A percentile compares a stretch with the other conserved stretches of the same genome.
Evolutionary conservation across 108 stramenopile species (phyloP).

Genomic region (Licmophora abbreviata): DNA sequence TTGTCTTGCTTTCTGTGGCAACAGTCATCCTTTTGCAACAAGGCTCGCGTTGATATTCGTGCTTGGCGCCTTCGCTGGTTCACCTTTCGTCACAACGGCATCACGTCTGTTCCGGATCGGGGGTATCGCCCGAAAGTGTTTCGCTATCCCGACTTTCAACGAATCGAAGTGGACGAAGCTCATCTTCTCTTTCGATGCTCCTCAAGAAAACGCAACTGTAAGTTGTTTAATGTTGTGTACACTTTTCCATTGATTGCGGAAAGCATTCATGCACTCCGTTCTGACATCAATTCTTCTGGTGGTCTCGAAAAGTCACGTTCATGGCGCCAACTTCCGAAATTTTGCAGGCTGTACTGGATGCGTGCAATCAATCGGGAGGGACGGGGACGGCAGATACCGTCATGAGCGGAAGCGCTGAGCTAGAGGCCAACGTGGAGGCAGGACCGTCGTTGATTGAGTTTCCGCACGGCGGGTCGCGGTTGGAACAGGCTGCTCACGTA

Average conservation of each 20-base stretch:
- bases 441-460: slow-evolving; percentile 41
- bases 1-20: slow-evolving; percentile 57
- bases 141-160: slow-evolving; percentile 44
- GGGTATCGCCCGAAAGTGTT: slow-evolving; percentile 18
- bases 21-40: slow-evolving; percentile 52
- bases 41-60: slow-evolving; percentile 39
- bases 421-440: slow-evolving; percentile 21
- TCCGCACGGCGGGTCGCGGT: slow-evolving; percentile 20
- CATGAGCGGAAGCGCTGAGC: not conserved
- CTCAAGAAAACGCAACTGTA: slow-evolving; percentile 30
- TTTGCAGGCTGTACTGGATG: slow-evolving; percentile 36
- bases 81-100: slow-evolving; percentile 31
- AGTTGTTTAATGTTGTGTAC: too few species aligned
- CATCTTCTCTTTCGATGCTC: slow-evolving; percentile 45
- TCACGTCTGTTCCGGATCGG: slow-evolving; percentile 51
- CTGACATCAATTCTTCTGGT: not conserved
- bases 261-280: not conserved
- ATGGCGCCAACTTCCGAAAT: slow-evolving; percentile 52
- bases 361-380: slow-evolving; percentile 17
- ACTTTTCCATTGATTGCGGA: too few species aligned
- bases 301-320: slow-evolving; percentile 8
- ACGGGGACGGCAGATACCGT: not conserved
- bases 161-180: slow-evolving; percentile 46
- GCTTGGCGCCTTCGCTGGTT: slow-evolving; percentile 72
- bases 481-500: slow-evolving; percentile 28